Conservation (phyloP, 2,329 filamentous ascomycete genomes). For the Escovopsis weberi region DNA sequence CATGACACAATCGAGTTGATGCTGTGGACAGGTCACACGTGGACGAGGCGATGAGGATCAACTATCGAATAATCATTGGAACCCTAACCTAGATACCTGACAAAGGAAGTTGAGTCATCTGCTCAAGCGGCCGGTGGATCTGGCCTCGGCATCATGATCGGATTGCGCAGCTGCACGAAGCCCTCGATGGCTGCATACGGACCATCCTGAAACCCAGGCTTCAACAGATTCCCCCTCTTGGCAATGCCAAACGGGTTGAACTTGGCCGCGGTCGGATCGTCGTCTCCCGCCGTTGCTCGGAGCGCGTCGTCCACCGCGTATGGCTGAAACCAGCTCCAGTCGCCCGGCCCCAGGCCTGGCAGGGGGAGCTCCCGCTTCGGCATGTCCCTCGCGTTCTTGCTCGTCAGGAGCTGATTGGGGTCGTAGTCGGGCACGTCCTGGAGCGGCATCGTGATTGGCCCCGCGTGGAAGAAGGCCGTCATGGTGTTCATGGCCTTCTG, state of each 20-base stretch:
- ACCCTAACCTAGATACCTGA: too few relatives aligned
- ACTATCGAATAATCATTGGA: too few relatives aligned
- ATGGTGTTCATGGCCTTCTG: conserved; percentile 22
- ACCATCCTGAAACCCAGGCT: conserved; percentile 3
- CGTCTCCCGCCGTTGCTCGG: background rate
- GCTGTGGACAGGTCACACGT: too few relatives aligned
- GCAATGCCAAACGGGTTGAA: conserved; percentile 3
- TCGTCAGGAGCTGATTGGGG: background rate
- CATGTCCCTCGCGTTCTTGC: background rate
- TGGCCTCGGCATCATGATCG: conserved; percentile 2
- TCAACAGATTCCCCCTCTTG: conserved; percentile 2
- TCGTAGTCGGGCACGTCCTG: conserved; percentile 4
- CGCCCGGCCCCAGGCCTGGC: conserved; percentile 1
- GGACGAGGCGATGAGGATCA: too few relatives aligned
- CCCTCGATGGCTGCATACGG: conserved; percentile 3
- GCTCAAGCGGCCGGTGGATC: background rate
- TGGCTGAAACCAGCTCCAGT: conserved; percentile 5
- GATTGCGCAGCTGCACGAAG: conserved; percentile 3
- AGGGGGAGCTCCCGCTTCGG: background rate
- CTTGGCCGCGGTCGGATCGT: background rate
- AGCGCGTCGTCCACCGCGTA: background rate
- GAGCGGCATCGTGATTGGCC: conserved; percentile 14
- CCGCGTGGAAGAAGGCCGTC: conserved; percentile 25
- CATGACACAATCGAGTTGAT: too few relatives aligned
- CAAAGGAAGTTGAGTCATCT: too few relatives aligned